Evolutionary conservation across 257 asterid species (phyloP).

Genomic region (Ocimum tenuiflorum): DNA sequence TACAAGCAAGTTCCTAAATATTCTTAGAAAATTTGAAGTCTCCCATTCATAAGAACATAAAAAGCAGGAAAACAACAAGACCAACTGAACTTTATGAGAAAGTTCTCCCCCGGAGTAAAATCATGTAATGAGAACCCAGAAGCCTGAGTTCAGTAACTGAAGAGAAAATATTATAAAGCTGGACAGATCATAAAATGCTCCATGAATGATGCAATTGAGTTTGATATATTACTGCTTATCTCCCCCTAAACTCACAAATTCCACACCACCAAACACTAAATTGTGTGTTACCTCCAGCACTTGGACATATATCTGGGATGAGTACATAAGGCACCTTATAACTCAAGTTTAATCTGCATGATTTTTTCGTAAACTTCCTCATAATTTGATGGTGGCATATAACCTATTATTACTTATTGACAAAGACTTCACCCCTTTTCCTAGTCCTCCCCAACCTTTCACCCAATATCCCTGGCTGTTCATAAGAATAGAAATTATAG

Average conservation of each 20-base stretch:
- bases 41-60: background rate
- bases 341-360: background rate
- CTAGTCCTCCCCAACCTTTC: constrained; percentile 13
- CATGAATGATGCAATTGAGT: background rate
- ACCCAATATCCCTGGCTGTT: background rate
- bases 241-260: background rate
- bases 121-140: background rate
- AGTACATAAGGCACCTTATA: background rate
- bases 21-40: constrained; percentile 3
- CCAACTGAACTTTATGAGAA: background rate
- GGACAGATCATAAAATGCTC: constrained; percentile 2
- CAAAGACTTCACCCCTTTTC: background rate
- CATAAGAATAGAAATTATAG: background rate
- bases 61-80: background rate
- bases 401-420: background rate
- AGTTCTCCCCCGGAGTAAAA: background rate
- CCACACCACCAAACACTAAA: background rate
- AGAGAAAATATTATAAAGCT: background rate
- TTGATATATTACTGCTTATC: background rate
- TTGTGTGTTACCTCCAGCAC: background rate
- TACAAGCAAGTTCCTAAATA: constrained; percentile 24
- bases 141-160: background rate
- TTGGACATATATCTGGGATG: background rate
- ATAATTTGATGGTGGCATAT: background rate
- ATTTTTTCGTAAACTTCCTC: background rate